Evolutionary conservation across 352 stramenopile genomes (phyloP), one percentile per base, ranked within the genome.

Genomic region (Pythium phragmiticola): DNA sequence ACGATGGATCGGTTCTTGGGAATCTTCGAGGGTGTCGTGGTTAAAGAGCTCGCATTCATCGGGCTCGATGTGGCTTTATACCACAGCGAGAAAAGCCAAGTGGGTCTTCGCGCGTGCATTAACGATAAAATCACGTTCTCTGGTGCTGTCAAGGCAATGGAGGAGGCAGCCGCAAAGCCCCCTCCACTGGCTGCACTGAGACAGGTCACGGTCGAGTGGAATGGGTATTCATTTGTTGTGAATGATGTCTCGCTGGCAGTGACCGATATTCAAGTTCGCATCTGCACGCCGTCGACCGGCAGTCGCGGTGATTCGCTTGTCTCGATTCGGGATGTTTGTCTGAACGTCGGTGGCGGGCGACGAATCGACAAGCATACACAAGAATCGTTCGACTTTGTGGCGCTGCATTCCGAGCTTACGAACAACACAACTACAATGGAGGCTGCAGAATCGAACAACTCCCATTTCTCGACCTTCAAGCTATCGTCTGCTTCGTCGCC

Each of bases 31-130:
- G 73, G 73, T 23, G 21, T 89, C 9, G 66, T 69, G 17, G 52
- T 94, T 1, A 73, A 88, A 43, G 72, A 85, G 13, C 83, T 94
- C 34, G 71, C 74, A 14, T 60, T 94, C 33, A 72, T 81, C 34
- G 82, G 82, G 1, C 37, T 94, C 11, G 86, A 94, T 60, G 14
- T 92, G 14, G 83, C 77, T 11, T 39, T 94, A 0, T 92, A 92
- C 51, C 72, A 82, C 34, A 92, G 76, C 46, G 82, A 92, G 63
- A 85, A 88, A 26, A 74, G 78, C 30, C 78, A 73, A 14, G 54
- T 89, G 19, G 81, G 83, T 0, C 67, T 92, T 46, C 83, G 83
- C n/a, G 70, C 76, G 1, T 89, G 86, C 46, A 72, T 92, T n/a
- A 84, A 87, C 36, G 76, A 90, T 26, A 76, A 73, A 30, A 77